These are phyloP conservation scores for Bruguiera hainesii DNA, from an alignment of 441 rosid genomes.

Conservation along the genomic window DNA sequence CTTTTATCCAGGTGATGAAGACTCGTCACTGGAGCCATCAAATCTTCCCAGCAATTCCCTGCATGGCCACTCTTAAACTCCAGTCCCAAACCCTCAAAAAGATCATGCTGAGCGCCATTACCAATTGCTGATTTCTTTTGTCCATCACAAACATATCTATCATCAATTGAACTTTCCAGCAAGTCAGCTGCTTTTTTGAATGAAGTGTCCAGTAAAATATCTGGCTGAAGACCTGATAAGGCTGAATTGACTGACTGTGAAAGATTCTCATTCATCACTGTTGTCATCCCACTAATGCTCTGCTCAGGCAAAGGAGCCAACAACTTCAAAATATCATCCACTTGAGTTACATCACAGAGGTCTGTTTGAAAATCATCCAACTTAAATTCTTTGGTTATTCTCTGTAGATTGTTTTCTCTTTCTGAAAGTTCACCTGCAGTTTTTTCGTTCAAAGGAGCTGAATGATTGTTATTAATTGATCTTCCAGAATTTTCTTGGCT, in stretches of 20 bases:
- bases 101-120: slow-evolving; percentile 39
- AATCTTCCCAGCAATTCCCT: slow-evolving; percentile 39
- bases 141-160: slow-evolving; percentile 22
- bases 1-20: slow-evolving; percentile 12
- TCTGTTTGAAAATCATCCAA: slow-evolving; percentile 36
- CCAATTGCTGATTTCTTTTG: slow-evolving; percentile 22
- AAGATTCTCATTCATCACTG: slow-evolving; percentile 23
- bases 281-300: slow-evolving; percentile 20
- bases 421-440: slow-evolving; percentile 21
- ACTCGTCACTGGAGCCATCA: slow-evolving; percentile 23
- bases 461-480: slow-evolving; percentile 16
- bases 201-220: slow-evolving; percentile 25
- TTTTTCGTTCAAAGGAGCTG: slow-evolving; percentile 12
- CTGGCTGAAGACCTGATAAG: slow-evolving; percentile 24
- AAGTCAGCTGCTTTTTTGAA: slow-evolving; percentile 26
- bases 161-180: slow-evolving; percentile 30
- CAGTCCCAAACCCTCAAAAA: slow-evolving; percentile 39
- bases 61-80: slow-evolving; percentile 22
- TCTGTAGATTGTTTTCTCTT: slow-evolving; percentile 24
- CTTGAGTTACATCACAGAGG: slow-evolving; percentile 38
- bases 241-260: slow-evolving; percentile 22
- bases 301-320: slow-evolving; percentile 44
- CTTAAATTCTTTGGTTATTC: slow-evolving; percentile 34
- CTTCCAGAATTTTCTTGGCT: slow-evolving; percentile 12
- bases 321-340: slow-evolving; percentile 53